Percentiles rank a stretch among this genome's conserved stretches.
Conservation (phyloP, 176 grass and related monocot genomes). For the Lolium perenne region DNA sequence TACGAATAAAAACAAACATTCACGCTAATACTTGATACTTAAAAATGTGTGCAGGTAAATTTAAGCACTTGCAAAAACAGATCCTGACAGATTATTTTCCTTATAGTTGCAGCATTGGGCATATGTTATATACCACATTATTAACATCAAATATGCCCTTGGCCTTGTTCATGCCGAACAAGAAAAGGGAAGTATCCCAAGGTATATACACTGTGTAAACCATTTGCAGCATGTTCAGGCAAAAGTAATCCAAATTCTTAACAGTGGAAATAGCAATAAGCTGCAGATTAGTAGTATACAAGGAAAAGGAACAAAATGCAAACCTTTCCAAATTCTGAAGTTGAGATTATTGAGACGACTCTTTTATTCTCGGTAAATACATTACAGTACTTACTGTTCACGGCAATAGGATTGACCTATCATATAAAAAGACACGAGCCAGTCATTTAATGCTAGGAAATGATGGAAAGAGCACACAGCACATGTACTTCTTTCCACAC, state of each 20-base stretch:
- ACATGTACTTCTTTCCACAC: constrained; percentile 26
- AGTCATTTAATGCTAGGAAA: constrained; percentile 36
- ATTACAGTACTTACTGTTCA: constrained; percentile 98
- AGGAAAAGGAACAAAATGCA: constrained; percentile 20
- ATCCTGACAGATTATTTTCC: not conserved
- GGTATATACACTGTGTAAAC: not conserved
- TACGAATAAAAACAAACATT: not conserved
- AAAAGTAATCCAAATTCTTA: not conserved
- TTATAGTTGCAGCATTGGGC: not conserved
- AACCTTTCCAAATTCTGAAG: constrained; percentile 93
- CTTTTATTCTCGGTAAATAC: constrained; percentile 99
- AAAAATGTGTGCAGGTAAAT: not conserved
- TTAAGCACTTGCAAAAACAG: not conserved
- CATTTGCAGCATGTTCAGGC: not conserved
- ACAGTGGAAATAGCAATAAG: not conserved
- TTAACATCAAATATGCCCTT: not conserved
- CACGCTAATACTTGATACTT: not conserved
- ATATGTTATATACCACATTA: not conserved
- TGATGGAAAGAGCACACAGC: constrained; percentile 7
- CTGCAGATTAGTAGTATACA: not conserved
- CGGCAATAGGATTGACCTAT: constrained; percentile 98
- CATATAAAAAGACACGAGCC: constrained; percentile 38
- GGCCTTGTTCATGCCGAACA: not conserved
- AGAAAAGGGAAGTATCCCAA: constrained; percentile 14
- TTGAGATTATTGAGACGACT: constrained; percentile 84